Evolutionary conservation across 2,329 filamentous ascomycete genomes (phyloP).

Genomic region (Scleromitrula shiraiana): DNA sequence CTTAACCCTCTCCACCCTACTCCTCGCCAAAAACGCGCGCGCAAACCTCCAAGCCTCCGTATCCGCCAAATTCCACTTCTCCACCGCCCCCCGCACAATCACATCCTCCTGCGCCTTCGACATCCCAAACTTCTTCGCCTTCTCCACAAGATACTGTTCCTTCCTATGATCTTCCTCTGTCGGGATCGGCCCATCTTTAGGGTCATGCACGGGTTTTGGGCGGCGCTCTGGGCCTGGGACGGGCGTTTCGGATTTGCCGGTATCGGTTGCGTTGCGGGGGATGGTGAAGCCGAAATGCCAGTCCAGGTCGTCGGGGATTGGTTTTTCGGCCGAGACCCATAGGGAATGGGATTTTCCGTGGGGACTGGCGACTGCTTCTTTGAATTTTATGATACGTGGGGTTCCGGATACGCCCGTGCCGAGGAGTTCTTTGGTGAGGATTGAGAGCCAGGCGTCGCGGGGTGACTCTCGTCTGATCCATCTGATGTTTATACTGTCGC

Average conservation of each 20-base stretch:
- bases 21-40: constrained; percentile 56
- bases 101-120: constrained; percentile 36
- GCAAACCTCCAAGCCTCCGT: constrained; percentile 72
- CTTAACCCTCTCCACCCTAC: constrained; percentile 51
- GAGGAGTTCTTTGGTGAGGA: constrained; percentile 62
- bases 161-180: constrained; percentile 43
- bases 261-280: constrained; percentile 47
- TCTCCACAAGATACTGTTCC: constrained; percentile 49
- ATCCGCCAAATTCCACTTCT: constrained; percentile 63
- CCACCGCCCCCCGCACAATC: constrained; percentile 45
- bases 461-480: constrained; percentile 60
- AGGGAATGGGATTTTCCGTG: constrained; percentile 56
- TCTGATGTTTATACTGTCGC: constrained; percentile 50
- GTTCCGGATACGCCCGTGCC: constrained; percentile 54
- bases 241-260: constrained; percentile 48
- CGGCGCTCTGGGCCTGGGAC: constrained; percentile 50
- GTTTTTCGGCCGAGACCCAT: constrained; percentile 71
- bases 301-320: constrained; percentile 58
- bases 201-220: constrained; percentile 42
- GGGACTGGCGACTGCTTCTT: constrained; percentile 70
- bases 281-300: constrained; percentile 87
- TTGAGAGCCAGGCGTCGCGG: constrained; percentile 72
- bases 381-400: constrained; percentile 64
- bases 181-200: constrained; percentile 41
- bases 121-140: constrained; percentile 41